These are phyloP conservation scores for Komagataella phaffii DNA, from an alignment of 805 yeast species.

Conservation along the genomic window DNA sequence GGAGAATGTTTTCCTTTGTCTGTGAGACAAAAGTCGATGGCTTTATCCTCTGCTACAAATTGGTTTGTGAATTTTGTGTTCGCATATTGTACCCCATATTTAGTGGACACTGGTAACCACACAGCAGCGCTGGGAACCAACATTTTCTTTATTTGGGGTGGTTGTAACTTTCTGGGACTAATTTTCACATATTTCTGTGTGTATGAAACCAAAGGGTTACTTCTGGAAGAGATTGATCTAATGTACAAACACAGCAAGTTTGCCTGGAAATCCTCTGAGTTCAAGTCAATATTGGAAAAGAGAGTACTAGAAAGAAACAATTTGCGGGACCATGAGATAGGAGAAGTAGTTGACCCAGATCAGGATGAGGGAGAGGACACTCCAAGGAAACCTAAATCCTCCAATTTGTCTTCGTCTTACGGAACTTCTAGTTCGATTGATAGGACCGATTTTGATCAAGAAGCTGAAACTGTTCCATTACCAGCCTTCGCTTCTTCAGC, in stretches of 20 bases:
- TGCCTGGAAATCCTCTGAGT: slow-evolving; percentile 36
- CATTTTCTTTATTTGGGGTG: slow-evolving; percentile 75
- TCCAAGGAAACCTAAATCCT: not conserved
- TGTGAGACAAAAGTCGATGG: slow-evolving; percentile 65
- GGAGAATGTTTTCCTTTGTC: slow-evolving; percentile 60
- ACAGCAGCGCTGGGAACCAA: slow-evolving; percentile 59
- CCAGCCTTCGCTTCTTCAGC: not conserved
- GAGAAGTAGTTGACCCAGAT: not conserved
- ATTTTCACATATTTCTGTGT: slow-evolving; percentile 52
- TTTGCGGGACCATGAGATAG: not conserved
- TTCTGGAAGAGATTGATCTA: slow-evolving; percentile 72
- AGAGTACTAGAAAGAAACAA: slow-evolving; percentile 6
- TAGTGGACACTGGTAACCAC: slow-evolving; percentile 54
- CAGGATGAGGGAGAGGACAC: not conserved
- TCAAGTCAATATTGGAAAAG: slow-evolving; percentile 13
- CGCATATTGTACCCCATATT: slow-evolving; percentile 64
- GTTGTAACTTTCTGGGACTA: slow-evolving; percentile 45
- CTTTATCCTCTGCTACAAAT: slow-evolving; percentile 65
- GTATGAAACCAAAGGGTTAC: slow-evolving; percentile 70
- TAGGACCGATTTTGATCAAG: not conserved
- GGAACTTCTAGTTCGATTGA: not conserved
- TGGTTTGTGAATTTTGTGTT: slow-evolving; percentile 71
- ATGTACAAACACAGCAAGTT: slow-evolving; percentile 47
- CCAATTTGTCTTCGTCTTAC: not conserved
- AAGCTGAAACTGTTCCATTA: not conserved